Evolutionary conservation across 2,329 filamentous ascomycete genomes (phyloP), one percentile per base, ranked within the genome.

Genomic region (Arthrocladium fulminans): DNA sequence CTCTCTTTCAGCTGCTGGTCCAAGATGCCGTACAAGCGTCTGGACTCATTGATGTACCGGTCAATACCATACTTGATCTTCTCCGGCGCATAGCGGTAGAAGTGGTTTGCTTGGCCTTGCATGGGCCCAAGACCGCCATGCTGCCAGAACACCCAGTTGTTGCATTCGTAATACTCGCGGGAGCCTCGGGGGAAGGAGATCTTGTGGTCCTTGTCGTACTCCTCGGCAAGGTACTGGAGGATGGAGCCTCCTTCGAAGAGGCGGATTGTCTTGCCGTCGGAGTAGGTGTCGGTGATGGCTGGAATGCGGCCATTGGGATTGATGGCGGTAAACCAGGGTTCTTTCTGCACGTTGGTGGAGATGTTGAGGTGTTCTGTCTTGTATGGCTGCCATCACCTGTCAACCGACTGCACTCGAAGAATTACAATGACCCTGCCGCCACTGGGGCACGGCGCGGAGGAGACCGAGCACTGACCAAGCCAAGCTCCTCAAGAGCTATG

Each of bases 251-350:
- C 86, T 68, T 95, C 88, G 61, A 94, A 95, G 15, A 95, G 65
- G 49, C 77, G 75, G 62, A 94, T 87, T 27, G 73, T 71, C 63
- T 84, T 71, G 57, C 86, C 86, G 41, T 54, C 51, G 25, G 44
- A 30, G 40, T 54, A 54, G 5, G 74, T 85, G 67, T 95, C 88
- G 6, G 86, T 92, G 44, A 95, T 60, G 49, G 88, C 88, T 3
- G 88, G 89, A 59, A 95, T 94, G 57, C 88, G 84, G 55, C 88
- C 88, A 65, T 95, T 95, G 54, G 88, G 88, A 68, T 95, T 95
- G 69, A 95, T 94, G 45, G 82, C 81, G 23, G 94, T 76, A 68
- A 90, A 96, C 87, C 86, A 94, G 13, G 79, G 79, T 65, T 90
- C 78, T 59, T 92, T 94, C 60, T 94, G 87, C n/a, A 72, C 76